Conservation (phyloP, 371 early-diverging fungal genomes). For the Nematocida sp. region DNA sequence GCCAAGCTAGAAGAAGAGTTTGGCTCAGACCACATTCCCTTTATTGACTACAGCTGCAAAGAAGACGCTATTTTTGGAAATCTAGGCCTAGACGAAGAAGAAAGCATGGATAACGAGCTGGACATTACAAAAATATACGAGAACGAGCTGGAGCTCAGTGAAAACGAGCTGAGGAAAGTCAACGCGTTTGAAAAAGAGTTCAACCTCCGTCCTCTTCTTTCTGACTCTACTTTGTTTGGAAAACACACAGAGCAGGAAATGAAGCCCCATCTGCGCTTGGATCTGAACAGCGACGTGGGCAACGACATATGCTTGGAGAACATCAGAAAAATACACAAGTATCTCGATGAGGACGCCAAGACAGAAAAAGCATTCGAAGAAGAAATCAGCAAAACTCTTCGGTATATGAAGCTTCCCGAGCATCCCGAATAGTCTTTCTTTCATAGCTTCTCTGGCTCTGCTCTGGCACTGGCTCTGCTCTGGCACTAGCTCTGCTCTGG, state of each 20-base stretch:
- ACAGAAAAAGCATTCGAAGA: conserved; percentile 22
- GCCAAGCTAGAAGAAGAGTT: not conserved
- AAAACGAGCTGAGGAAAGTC: conserved; percentile 13
- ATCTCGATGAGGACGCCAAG: conserved; percentile 50
- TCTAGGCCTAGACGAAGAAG: conserved; percentile 7
- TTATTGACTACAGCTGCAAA: conserved; percentile 40
- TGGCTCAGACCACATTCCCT: conserved; percentile 30
- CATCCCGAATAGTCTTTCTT: too few relatives aligned
- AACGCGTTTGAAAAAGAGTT: conserved; percentile 23
- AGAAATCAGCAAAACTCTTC: conserved; percentile 18
- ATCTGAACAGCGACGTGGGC: conserved; percentile 46
- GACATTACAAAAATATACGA: conserved; percentile 48
- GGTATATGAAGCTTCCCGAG: conserved; percentile 20
- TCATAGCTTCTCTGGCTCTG: too few relatives aligned
- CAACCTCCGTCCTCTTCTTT: not conserved
- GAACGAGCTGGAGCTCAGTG: conserved; percentile 43
- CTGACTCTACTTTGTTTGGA: too few relatives aligned
- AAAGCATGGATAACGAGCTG: conserved; percentile 27
- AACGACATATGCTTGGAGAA: conserved; percentile 49
- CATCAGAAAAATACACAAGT: conserved; percentile 58
- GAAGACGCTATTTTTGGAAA: conserved; percentile 35
- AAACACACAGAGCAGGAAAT: not conserved
- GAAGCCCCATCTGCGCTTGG: not conserved
- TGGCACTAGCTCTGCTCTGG: too few relatives aligned
- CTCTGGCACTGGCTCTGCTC: too few relatives aligned